phyloP scores from a whole-genome alignment of 75 land plant species.

The Sequoia sempervirens region DNA sequence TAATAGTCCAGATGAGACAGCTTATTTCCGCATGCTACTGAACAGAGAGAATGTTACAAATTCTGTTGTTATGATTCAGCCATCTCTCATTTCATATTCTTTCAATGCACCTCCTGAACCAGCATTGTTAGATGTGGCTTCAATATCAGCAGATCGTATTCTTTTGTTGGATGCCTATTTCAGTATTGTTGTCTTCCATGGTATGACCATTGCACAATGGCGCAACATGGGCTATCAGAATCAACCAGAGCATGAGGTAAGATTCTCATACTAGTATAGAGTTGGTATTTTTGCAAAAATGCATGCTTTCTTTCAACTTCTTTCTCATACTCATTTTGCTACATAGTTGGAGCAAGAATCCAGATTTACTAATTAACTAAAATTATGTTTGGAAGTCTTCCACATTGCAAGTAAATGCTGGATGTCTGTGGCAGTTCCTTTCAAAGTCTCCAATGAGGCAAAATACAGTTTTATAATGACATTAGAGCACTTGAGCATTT shows the following conservation, averaged over 20 bases:
- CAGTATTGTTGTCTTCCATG: conserved; percentile 95
- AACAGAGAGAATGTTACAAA: conserved; percentile 84
- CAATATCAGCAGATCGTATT: conserved; percentile 88
- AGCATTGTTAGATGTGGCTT: conserved; percentile 87
- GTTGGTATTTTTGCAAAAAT: background rate
- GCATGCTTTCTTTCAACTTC: background rate
- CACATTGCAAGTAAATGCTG: background rate
- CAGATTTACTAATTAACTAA: background rate
- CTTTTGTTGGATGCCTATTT: conserved; percentile 94
- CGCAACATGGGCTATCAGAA: conserved; percentile 96
- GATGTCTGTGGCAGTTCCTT: background rate
- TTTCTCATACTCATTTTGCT: background rate
- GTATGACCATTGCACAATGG: conserved; percentile 98
- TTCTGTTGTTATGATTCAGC: conserved; percentile 95
- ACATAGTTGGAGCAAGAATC: background rate
- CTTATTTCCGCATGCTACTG: conserved; percentile 90
- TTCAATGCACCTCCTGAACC: conserved; percentile 80
- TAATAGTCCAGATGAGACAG: conserved; percentile 99
- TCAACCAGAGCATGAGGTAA: conserved; percentile 82
- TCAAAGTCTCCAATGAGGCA: background rate
- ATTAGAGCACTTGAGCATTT: no score
- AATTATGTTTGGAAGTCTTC: background rate
- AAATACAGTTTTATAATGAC: background rate
- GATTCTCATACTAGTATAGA: background rate
- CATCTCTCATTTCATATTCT: conserved; percentile 85